Base-by-base conservation (phyloP, 305 asterid species). In the Striga hermonthica region DNA sequence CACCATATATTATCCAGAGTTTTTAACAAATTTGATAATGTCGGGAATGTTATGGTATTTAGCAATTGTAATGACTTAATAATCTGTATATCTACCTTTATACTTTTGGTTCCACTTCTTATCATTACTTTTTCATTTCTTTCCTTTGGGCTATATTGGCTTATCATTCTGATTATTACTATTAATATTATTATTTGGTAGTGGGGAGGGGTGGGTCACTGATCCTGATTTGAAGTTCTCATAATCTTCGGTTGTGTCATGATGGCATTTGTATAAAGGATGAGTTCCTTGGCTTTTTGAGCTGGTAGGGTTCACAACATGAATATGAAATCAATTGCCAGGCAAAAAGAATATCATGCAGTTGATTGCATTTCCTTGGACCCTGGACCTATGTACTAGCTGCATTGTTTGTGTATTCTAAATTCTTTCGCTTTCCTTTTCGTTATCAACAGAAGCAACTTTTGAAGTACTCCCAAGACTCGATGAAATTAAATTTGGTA, bases 381-480 rank as follows among this genome's bases (percentile, higher is more conserved):
- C 31, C 31, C 31, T 22, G 31, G 31, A 22, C 31, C 31, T 22
- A 22, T 22, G 1, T 22, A 22, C 31, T 22, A 22, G 31, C 31
- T 22, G 31, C 31, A 22, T 7, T 58, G 5, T 39, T 60, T 49
- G 7, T 10, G 44, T 31, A 49, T 62, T 63, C 45, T 66, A 63
- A 37, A 61, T 5, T 60, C 60, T 66, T 59, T 39, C 47, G 41
- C 43, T 62, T 62, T 64, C 65, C 44, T 8, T 67, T 48, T 48
- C 1, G 50, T 43, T 67, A 74, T 71, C 41, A 35, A 73, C 92
- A 91, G 98, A 91, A 83, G 98, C 98, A 53, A 89, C 95, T 65
- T 87, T 79, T 71, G 96, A 89, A 85, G 95, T 89, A 62, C 95
- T 91, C 73, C 96, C 98, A 40, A 82, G 98, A 70, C 97, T 91